Percentiles rank a stretch among this genome's conserved stretches.
Conservation (phyloP, 2,329 filamentous ascomycete species). For the Xylaria sp. region DNA sequence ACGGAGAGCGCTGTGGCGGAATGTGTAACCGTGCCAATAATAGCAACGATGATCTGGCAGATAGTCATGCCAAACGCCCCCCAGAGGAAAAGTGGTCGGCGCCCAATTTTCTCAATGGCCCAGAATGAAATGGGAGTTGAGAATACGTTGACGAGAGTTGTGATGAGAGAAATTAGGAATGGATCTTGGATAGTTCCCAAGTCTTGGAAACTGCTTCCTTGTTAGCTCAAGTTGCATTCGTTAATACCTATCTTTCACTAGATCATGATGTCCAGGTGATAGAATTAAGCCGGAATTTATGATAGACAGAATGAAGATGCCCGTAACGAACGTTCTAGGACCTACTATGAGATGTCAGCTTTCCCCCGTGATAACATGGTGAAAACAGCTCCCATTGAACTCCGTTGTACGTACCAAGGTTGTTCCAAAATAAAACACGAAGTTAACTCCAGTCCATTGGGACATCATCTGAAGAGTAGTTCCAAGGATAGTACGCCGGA, state of each 20-base stretch:
- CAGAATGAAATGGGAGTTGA: constrained; percentile 91
- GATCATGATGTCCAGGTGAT: background rate
- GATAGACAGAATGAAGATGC: background rate
- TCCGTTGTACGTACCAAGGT: constrained; percentile 63
- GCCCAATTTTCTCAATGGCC: constrained; percentile 83
- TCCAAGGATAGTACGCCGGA: constrained; percentile 77
- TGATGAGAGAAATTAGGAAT: constrained; percentile 87
- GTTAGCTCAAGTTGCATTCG: constrained; percentile 12
- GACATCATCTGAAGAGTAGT: constrained; percentile 84
- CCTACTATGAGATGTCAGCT: constrained; percentile 32
- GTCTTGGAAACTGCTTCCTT: constrained; percentile 68
- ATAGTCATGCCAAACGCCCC: constrained; percentile 85
- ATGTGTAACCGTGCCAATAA: constrained; percentile 68
- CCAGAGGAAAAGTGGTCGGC: constrained; percentile 80
- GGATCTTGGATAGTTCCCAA: constrained; percentile 79
- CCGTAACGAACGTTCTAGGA: background rate
- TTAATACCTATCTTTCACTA: background rate
- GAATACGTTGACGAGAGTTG: constrained; percentile 86
- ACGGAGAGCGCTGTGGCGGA: constrained; percentile 67
- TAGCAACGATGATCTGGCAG: constrained; percentile 88
- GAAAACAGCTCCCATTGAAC: background rate
- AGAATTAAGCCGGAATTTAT: background rate
- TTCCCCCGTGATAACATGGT: background rate
- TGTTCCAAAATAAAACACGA: constrained; percentile 75
- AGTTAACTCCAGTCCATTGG: constrained; percentile 87